phyloP scores from a whole-genome alignment of 2,329 filamentous ascomycete genomes.

The Neonectria faginata region DNA sequence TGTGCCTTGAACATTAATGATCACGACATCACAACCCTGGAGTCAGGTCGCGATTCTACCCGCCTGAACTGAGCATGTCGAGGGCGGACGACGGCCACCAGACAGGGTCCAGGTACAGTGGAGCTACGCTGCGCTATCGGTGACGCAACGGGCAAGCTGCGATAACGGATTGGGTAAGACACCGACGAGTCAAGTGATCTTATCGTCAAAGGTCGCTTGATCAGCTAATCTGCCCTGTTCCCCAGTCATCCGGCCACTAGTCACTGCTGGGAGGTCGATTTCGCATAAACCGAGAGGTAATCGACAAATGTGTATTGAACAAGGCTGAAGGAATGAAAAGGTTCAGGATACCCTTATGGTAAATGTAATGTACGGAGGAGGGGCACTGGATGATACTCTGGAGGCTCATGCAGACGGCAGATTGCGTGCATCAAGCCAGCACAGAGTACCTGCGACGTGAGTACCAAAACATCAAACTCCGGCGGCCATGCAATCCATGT shows the following conservation, averaged over 20 bases:
- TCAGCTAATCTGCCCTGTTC: constrained; percentile 4
- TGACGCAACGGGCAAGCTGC: constrained; percentile 25
- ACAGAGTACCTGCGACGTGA: not conserved
- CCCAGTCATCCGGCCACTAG: constrained; percentile 20
- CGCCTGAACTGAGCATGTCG: not conserved
- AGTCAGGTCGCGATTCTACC: not conserved
- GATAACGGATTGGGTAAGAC: constrained; percentile 26
- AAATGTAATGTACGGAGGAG: not conserved
- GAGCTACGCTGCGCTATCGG: constrained; percentile 18
- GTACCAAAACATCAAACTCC: not conserved
- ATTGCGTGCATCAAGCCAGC: constrained; percentile 27
- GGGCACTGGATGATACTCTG: constrained; percentile 2
- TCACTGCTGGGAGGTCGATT: constrained; percentile 1
- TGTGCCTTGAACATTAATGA: too few species aligned
- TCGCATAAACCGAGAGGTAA: not conserved
- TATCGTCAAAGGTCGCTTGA: constrained; percentile 23
- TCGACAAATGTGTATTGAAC: not conserved
- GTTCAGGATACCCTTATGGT: not conserved
- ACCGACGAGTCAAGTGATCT: constrained; percentile 24
- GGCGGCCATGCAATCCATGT: not conserved
- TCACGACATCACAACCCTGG: constrained; percentile 1
- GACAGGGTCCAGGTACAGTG: constrained; percentile 11
- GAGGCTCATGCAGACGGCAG: constrained; percentile 12
- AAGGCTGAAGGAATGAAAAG: not conserved
- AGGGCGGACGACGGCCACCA: not conserved